These are phyloP conservation scores for Aspergillus sp. DNA, from an alignment of 2,329 filamentous ascomycete genomes.

Conservation along the genomic window DNA sequence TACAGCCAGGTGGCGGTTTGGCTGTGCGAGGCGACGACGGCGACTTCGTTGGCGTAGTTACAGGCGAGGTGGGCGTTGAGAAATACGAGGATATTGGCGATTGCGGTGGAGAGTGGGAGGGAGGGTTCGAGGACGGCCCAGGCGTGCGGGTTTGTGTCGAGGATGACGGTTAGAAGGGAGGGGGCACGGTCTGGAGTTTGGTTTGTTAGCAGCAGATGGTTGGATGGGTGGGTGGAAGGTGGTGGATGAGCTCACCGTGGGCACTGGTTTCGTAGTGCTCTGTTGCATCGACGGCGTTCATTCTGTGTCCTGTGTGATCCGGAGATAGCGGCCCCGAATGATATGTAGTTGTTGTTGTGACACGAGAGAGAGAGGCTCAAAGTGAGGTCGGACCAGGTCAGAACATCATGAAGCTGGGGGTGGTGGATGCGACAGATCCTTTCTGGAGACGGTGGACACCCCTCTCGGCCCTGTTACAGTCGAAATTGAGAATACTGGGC, in stretches of 20 bases:
- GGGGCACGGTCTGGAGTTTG: constrained; percentile 55
- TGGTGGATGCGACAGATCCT: neutral
- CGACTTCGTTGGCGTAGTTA: constrained; percentile 89
- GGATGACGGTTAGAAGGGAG: constrained; percentile 82
- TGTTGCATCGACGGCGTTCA: constrained; percentile 65
- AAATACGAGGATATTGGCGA: constrained; percentile 91
- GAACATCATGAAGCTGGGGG: constrained; percentile 4
- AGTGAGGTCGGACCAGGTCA: constrained; percentile 3
- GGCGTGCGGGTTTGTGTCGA: constrained; percentile 95
- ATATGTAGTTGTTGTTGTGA: neutral
- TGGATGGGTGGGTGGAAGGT: neutral
- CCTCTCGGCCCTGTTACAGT: neutral
- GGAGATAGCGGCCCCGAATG: too few species aligned
- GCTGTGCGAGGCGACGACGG: constrained; percentile 84
- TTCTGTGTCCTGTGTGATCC: constrained; percentile 25
- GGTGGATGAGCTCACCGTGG: constrained; percentile 34
- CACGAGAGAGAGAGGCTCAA: neutral
- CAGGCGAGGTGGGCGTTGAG: constrained; percentile 95
- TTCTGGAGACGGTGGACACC: neutral
- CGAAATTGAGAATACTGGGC: neutral
- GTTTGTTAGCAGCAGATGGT: neutral
- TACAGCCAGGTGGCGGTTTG: constrained; percentile 89
- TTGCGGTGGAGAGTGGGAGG: constrained; percentile 76
- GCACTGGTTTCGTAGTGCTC: constrained; percentile 51
- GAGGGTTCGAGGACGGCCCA: constrained; percentile 75